phyloP scores from a whole-genome alignment of 2,329 filamentous ascomycete species.

The Cladosporium phlei region DNA sequence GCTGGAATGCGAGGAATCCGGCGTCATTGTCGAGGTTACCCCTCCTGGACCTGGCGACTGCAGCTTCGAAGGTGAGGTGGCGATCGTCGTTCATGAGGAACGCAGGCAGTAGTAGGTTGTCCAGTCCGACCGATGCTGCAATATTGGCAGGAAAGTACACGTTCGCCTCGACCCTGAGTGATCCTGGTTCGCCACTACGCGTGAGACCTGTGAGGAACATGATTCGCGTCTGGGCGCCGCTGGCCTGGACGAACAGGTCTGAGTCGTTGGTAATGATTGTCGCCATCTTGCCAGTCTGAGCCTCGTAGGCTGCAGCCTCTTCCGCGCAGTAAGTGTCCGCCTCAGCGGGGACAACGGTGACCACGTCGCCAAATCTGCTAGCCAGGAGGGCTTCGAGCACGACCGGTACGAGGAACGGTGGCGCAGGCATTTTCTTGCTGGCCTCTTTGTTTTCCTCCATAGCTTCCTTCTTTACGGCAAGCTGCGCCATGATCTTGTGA shows the following conservation, averaged over 20 bases:
- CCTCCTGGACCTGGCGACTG: constrained; percentile 2
- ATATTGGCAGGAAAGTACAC: constrained; percentile 42
- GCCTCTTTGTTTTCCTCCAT: constrained; percentile 15
- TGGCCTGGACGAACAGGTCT: constrained; percentile 71
- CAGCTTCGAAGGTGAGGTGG: constrained; percentile 25
- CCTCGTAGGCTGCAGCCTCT: constrained; percentile 51
- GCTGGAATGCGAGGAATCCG: constrained; percentile 1
- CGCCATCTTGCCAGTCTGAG: constrained; percentile 8
- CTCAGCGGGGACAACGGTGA: constrained; percentile 70
- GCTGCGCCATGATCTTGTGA: constrained; percentile 51
- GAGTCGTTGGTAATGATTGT: constrained; percentile 79
- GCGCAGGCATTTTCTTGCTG: constrained; percentile 44
- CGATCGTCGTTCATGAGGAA: constrained; percentile 36
- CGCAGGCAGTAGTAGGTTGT: constrained; percentile 36
- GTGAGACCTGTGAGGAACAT: constrained; percentile 53
- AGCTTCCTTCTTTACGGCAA: constrained; percentile 40
- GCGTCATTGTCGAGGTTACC: neutral
- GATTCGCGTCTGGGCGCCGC: constrained; percentile 58
- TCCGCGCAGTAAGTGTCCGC: constrained; percentile 77
- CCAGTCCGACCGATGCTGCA: constrained; percentile 38
- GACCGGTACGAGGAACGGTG: constrained; percentile 70
- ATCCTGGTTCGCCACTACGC: constrained; percentile 41
- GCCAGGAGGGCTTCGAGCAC: constrained; percentile 63
- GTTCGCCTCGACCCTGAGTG: constrained; percentile 38
- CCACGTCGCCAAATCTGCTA: constrained; percentile 39